Evolutionary conservation across 164 flowering plant species (phyloP).

Genomic region (Liriodendron chinense): DNA sequence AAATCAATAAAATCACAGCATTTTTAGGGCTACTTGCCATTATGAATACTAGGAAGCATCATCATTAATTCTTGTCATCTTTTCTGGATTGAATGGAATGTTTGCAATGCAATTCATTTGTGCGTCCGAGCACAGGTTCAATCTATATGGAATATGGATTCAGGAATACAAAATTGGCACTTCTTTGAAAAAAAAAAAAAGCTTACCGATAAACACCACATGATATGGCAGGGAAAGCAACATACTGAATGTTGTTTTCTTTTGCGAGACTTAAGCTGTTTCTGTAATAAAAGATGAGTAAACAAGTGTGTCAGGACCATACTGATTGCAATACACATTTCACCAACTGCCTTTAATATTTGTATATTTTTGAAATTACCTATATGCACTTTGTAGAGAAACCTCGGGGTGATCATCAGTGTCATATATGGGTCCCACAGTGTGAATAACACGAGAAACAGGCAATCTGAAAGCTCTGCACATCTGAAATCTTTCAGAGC

Average conservation of each 20-base stretch:
- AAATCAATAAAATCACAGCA: background rate
- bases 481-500: constrained; percentile 4
- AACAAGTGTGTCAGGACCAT: background rate
- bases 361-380: constrained; percentile 28
- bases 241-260: constrained; percentile 68
- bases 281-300: constrained; percentile 36
- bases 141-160: background rate
- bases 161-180: background rate
- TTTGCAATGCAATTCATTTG: too few relatives aligned
- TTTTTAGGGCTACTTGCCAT: background rate
- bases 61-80: background rate
- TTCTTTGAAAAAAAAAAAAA: background rate
- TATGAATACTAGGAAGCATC: background rate
- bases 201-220: constrained; percentile 83
- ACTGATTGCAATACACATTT: background rate
- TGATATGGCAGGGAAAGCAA: constrained; percentile 95
- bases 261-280: constrained; percentile 72
- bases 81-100: too few relatives aligned
- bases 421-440: constrained; percentile 91
- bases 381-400: constrained; percentile 67
- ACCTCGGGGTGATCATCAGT: constrained; percentile 52
- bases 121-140: background rate
- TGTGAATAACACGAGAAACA: constrained; percentile 83
- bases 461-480: constrained; percentile 85
- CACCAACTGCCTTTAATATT: background rate